Evolutionary conservation across 371 early-diverging fungal species (phyloP), one percentile per base, ranked within the genome.

Genomic region (Mucor plumbeus): DNA sequence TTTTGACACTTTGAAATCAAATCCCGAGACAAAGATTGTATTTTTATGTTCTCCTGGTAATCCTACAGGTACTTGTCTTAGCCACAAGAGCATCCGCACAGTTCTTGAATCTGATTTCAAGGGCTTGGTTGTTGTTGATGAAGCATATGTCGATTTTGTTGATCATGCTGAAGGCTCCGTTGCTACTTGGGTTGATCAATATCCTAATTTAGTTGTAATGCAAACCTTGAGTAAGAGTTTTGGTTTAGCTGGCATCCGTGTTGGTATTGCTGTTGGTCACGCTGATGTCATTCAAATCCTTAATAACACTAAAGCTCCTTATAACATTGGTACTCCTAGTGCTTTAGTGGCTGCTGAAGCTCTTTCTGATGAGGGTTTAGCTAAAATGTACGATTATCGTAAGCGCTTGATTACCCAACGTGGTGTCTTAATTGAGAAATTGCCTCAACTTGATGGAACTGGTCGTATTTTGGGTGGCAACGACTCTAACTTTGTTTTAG

Each of bases 1-100:
- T 53, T 73, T 90, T 48, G 78, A 76, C 17, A 79, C 81, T 1
- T 60, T 95, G 15, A 73, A 79, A 19, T 79, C 84, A 47, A 88
- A 96, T 64, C 89, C 92, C 14, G 68, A 85, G 10, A 89, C 97
- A 75, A 98, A 97, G 74, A 66, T 98, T 11, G 78, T 97, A 53
- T 95, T 96, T 79, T 84, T 98, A 66, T 98, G 99, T 80, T 95
- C 95, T 19, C 99, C 99, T 7, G 99, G 99, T 65, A 99, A 99
- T 81, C 99, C 99, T 17, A 99, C 99, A 1, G 98, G 97, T 43
- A 93, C 95, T 5, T 82, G 84, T 21, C 81, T 99, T 44, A 62
- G 63, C 17, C 86, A 91, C 65, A 79, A 80, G 7, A 92, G 91
- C 64, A 91, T 99, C 63, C 80, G 82, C 55, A 76, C 79, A 13